Conservation (phyloP, 1,284 basidiomycete genomes). For the Vanrija humicola region DNA sequence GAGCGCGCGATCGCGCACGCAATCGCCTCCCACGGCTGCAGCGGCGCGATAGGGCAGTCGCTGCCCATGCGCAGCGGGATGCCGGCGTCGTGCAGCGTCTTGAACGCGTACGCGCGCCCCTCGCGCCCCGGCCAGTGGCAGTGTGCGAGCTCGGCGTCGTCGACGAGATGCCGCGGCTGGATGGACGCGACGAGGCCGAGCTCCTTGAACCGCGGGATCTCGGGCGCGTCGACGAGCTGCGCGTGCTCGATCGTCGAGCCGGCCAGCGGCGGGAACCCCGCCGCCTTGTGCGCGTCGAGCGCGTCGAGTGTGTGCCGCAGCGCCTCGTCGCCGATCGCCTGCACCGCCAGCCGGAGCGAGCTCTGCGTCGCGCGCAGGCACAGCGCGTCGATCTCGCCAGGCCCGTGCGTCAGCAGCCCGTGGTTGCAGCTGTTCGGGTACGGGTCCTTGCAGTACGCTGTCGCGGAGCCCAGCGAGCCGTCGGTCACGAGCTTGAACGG, state of each 20-base stretch:
- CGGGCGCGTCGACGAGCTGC: constrained; percentile 28
- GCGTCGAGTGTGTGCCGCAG: constrained; percentile 27
- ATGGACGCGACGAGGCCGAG: constrained; percentile 35
- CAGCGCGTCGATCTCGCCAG: constrained; percentile 21
- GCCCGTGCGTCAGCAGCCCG: constrained; percentile 21
- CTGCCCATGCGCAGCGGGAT: constrained; percentile 32
- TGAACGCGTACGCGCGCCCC: constrained; percentile 30
- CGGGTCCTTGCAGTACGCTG: constrained; percentile 37
- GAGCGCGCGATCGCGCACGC: constrained; percentile 27
- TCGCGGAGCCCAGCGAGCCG: constrained; percentile 21
- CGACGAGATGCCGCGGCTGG: constrained; percentile 38
- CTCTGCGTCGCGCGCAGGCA: constrained; percentile 19
- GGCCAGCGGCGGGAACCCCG: constrained; percentile 14
- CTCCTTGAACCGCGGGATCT: constrained; percentile 26
- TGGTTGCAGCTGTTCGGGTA: constrained; percentile 30
- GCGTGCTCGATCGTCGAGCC: constrained; percentile 40
- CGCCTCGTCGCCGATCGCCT: constrained; percentile 40
- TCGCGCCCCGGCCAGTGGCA: constrained; percentile 35
- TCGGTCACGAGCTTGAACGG: constrained; percentile 38
- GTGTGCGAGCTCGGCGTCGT: constrained; percentile 31
- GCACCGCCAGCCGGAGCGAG: constrained; percentile 31
- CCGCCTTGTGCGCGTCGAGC: constrained; percentile 11
- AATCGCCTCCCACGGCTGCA: constrained; percentile 39
- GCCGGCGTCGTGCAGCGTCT: constrained; percentile 25
- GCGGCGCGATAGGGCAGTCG: constrained; percentile 33